Percentiles rank a stretch among this genome's conserved stretches.
phyloP scores from a whole-genome alignment of 2,329 filamentous ascomycete species.

The Phaeosphaeriaceae sp. region DNA sequence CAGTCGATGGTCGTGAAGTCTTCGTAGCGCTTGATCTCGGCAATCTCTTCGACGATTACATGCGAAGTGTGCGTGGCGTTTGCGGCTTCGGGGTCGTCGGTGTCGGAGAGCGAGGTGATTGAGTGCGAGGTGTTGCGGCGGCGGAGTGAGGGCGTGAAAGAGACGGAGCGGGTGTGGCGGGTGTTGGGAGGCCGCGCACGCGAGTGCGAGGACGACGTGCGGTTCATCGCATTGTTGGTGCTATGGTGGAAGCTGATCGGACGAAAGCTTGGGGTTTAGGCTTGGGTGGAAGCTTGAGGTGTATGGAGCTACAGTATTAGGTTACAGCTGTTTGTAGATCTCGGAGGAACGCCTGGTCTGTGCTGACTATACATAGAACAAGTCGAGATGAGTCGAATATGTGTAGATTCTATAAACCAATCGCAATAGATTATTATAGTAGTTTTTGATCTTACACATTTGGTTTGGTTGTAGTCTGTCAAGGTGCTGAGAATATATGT shows the following conservation, averaged over 20 bases:
- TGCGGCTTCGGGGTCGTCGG: slow-evolving; percentile 64
- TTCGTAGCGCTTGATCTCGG: slow-evolving; percentile 97
- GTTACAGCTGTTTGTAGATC: not conserved
- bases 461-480: no score
- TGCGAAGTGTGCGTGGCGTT: slow-evolving; percentile 64
- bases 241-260: not conserved
- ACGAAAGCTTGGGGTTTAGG: not conserved
- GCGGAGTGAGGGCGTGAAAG: slow-evolving; percentile 60
- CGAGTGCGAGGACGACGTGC: slow-evolving; percentile 48
- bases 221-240: slow-evolving; percentile 53
- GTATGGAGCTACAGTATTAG: not conserved
- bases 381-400: not conserved
- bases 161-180: slow-evolving; percentile 43
- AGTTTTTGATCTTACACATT: no score
- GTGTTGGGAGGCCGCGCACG: slow-evolving; percentile 22
- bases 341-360: slow-evolving; percentile 4
- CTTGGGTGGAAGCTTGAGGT: no score
- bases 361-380: not conserved
- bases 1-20: slow-evolving; percentile 99
- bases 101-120: slow-evolving; percentile 64
- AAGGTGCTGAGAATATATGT: no score
- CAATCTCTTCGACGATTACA: slow-evolving; percentile 91
- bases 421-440: no score
- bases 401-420: no score
- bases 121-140: slow-evolving; percentile 67